Evolutionary conservation across 2,329 filamentous ascomycete species (phyloP).

Genomic region (Aspergillus piperis): DNA sequence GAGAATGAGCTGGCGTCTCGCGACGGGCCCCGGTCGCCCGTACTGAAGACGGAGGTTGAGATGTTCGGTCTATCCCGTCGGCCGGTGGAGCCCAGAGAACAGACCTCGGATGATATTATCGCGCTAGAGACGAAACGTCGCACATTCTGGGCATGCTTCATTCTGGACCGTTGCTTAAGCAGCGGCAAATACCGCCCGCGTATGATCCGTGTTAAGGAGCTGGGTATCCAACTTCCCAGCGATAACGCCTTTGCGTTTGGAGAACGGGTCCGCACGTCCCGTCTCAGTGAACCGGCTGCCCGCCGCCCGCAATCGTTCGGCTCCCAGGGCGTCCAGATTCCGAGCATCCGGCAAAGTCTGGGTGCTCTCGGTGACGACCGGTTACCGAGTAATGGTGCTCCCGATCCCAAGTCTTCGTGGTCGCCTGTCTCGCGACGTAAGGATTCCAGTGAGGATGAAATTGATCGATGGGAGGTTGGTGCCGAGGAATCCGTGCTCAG

Average conservation of each 20-base stretch:
- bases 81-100: constrained; percentile 35
- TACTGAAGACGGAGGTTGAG: constrained; percentile 40
- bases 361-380: constrained; percentile 42
- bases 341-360: constrained; percentile 44
- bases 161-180: constrained; percentile 58
- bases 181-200: constrained; percentile 57
- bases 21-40: constrained; percentile 43
- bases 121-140: constrained; percentile 56
- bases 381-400: constrained; percentile 35
- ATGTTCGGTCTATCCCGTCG: constrained; percentile 40
- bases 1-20: constrained; percentile 51
- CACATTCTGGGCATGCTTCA: constrained; percentile 61
- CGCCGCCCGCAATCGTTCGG: constrained; percentile 43
- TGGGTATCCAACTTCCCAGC: constrained; percentile 58
- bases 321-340: constrained; percentile 45
- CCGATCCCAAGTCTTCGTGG: constrained; percentile 39
- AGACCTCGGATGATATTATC: constrained; percentile 51
- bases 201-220: constrained; percentile 53
- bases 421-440: constrained; percentile 42
- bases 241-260: constrained; percentile 59
- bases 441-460: constrained; percentile 45
- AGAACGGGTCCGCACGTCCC: constrained; percentile 54
- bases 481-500: constrained; percentile 56
- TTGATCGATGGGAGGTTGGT: constrained; percentile 56
- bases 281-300: constrained; percentile 48